phyloP scores from a whole-genome alignment of 192 early-diverging fungal genomes.

The Coemansia sp. region DNA sequence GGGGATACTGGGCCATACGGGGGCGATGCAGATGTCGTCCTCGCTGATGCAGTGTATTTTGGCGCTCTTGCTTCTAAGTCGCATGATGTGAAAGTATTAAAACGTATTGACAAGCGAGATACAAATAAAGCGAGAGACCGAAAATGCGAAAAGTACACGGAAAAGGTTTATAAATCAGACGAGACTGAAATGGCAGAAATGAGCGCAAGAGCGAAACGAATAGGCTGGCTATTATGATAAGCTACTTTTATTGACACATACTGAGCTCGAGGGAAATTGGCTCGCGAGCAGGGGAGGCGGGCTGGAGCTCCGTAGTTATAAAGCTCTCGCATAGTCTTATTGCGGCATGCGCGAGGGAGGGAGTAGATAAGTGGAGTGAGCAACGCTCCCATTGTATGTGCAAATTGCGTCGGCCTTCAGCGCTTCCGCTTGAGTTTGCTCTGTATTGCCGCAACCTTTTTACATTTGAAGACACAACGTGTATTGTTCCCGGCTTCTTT shows the following conservation, averaged over 20 bases:
- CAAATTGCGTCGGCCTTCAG: constrained; percentile 8
- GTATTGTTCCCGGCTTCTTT: background rate
- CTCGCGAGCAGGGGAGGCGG: background rate
- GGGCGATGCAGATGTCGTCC: background rate
- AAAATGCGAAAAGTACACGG: background rate
- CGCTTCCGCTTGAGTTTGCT: background rate
- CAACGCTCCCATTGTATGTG: constrained; percentile 11
- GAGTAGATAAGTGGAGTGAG: constrained; percentile 20
- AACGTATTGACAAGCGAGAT: background rate
- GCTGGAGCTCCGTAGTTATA: background rate
- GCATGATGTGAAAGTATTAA: constrained; percentile 14
- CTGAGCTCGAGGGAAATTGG: background rate
- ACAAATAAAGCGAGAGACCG: background rate
- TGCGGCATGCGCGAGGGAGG: background rate
- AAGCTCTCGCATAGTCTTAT: background rate
- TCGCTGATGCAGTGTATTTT: constrained; percentile 3
- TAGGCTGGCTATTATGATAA: background rate
- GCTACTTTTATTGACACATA: background rate
- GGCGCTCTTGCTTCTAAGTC: constrained; percentile 16
- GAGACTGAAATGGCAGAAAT: background rate
- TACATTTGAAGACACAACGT: background rate
- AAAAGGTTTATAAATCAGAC: background rate
- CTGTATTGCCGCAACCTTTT: background rate
- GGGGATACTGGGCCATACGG: constrained; percentile 16
- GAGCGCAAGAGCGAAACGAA: background rate